These are phyloP conservation scores for Galeopsis tetrahit DNA, from an alignment of 257 asterid genomes.

Conservation along the genomic window DNA sequence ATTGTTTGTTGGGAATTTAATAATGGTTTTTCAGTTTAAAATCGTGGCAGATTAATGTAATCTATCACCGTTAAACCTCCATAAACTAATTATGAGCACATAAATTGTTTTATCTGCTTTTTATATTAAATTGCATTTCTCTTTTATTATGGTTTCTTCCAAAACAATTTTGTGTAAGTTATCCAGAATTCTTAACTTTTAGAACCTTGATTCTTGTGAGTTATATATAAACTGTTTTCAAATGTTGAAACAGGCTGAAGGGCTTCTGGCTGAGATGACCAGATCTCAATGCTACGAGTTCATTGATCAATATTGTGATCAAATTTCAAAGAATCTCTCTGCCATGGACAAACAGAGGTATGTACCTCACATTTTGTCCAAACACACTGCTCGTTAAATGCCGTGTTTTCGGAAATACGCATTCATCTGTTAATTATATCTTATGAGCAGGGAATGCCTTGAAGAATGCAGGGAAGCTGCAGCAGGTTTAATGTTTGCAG, in stretches of 20 bases:
- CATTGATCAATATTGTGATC: conserved; percentile 58
- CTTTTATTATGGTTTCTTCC: neutral
- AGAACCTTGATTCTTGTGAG: conserved; percentile 7
- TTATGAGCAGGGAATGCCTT: conserved; percentile 74
- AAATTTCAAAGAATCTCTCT: conserved; percentile 50
- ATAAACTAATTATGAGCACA: neutral
- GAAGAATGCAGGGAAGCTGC: conserved; percentile 91
- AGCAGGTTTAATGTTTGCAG: conserved; percentile 77
- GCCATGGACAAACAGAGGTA: conserved; percentile 73
- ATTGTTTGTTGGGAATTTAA: conserved; percentile 18
- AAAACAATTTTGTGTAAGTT: conserved; percentile 2
- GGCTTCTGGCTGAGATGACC: conserved; percentile 67
- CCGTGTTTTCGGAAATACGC: neutral
- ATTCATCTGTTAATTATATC: neutral
- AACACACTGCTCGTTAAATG: neutral
- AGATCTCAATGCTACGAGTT: conserved; percentile 65
- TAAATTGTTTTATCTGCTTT: neutral
- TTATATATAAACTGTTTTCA: neutral
- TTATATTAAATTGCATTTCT: neutral
- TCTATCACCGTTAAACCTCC: conserved; percentile 3
- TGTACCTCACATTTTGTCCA: neutral
- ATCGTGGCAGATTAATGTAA: conserved; percentile 17
- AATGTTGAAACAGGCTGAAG: conserved; percentile 68
- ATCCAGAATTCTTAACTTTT: neutral
- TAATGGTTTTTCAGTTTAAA: conserved; percentile 17